Evolutionary conservation across 768 basidiomycete genomes (phyloP), one percentile per base, ranked within the genome.

Genomic region (Lepiota brunneoincarnata): DNA sequence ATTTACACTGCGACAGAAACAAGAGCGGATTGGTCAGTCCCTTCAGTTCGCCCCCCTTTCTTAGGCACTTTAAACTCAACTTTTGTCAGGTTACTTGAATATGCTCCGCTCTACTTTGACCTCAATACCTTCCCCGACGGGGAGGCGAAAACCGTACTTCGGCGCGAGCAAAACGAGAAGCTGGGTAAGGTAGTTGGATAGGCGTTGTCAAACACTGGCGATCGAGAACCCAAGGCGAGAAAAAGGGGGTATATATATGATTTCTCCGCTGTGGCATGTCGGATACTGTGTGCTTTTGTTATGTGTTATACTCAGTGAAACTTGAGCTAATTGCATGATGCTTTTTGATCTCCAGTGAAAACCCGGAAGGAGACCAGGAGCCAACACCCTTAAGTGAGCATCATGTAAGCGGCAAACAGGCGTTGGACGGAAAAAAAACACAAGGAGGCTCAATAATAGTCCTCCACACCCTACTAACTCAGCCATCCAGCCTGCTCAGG

Each of bases 1-100:
- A 94, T 99, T 64, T 85, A 96, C 24, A 96, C 91, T 0, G 92
- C 95, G 17, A 86, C 94, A 0, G 92, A 93, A 50, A 80, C 96
- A 51, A 76, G 80, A 64, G 79, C 88, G 2, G 93, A 96, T 63
- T 98, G 97, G 93, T 91, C 64, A 36, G 59, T 51, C 12, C 31
- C 11, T 10, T 10, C 3, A 31, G 11, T 17, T 18, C n/a, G n/a
- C 11, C 10, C 46, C 34, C 53, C 48, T 38, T 51, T 56, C 42
- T 24, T 36, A 18, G 21, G 35, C 40, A 20, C 35, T 40, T 24
- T 17, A 37, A 48, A 45, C 41, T 50, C 40, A 59, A 52, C 41
- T 50, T 21, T 11, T 51, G 35, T n/a, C 51, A 77, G 75, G 74
- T 61, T 75, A 17, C 58, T 75, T 35, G 74, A 75, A 56, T 68